Evolutionary conservation across 768 basidiomycete species (phyloP).

Genomic region (Amylocystis lapponica): DNA sequence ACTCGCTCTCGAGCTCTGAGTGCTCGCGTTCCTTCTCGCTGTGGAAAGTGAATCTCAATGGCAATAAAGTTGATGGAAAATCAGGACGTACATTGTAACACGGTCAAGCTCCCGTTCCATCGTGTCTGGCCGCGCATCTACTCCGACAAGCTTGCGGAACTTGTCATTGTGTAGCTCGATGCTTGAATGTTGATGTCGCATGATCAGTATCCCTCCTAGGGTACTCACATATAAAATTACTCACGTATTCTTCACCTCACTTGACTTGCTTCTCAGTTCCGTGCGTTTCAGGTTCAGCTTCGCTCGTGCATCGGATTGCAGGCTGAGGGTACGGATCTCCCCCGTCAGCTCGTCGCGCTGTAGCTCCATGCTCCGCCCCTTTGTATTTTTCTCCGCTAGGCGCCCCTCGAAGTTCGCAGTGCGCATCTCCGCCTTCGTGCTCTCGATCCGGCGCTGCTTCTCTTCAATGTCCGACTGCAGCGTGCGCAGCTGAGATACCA

Average conservation of each 20-base stretch:
- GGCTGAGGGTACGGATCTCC: constrained; percentile 65
- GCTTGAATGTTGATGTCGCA: neutral
- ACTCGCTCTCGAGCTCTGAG: constrained; percentile 38
- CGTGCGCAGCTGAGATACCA: constrained; percentile 48
- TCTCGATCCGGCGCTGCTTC: constrained; percentile 55
- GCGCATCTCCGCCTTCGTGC: constrained; percentile 52
- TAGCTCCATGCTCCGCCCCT: constrained; percentile 59
- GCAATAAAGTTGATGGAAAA: neutral
- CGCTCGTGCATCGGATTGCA: constrained; percentile 79
- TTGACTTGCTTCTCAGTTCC: constrained; percentile 58
- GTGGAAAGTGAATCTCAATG: neutral
- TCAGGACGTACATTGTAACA: constrained; percentile 43
- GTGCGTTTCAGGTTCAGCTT: constrained; percentile 68
- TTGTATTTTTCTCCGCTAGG: constrained; percentile 46
- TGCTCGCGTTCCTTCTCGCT: constrained; percentile 71
- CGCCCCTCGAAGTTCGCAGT: constrained; percentile 60
- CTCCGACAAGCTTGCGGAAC: constrained; percentile 61
- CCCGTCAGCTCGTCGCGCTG: constrained; percentile 60
- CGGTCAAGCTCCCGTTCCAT: constrained; percentile 74
- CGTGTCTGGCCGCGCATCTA: constrained; percentile 49
- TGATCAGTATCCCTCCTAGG: too few relatives aligned
- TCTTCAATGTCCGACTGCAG: constrained; percentile 64
- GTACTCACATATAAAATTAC: too few relatives aligned
- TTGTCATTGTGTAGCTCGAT: constrained; percentile 60
- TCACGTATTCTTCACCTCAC: constrained; percentile 65